phyloP scores from a whole-genome alignment of 192 early-diverging fungal genomes.

The Backusella australiensis region DNA sequence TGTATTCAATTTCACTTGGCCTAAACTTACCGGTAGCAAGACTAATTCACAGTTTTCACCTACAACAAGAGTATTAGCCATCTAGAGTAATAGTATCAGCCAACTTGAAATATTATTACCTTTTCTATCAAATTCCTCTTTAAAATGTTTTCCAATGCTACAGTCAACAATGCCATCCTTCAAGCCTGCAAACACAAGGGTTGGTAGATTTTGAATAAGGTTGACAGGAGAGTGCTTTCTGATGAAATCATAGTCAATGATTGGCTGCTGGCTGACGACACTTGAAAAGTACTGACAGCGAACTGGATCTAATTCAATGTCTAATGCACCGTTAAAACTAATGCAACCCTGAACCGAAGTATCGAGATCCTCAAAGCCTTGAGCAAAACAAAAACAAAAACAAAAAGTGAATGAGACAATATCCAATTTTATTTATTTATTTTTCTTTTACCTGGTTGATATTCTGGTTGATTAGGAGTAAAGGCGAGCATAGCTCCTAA shows the following conservation, averaged over 20 bases:
- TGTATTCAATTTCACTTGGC: neutral
- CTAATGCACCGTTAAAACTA: conserved; percentile 18
- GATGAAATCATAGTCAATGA: conserved; percentile 9
- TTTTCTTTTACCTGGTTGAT: conserved; percentile 4
- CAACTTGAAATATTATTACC: neutral
- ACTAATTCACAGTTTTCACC: neutral
- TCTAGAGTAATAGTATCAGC: neutral
- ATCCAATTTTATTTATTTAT: neutral
- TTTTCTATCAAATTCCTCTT: neutral
- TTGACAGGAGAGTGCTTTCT: conserved; percentile 11
- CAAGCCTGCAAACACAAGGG: neutral
- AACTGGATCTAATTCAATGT: neutral
- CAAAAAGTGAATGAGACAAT: neutral
- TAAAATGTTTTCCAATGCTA: conserved; percentile 6
- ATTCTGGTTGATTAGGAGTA: conserved; percentile 16
- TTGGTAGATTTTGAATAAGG: conserved; percentile 1
- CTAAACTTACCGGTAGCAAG: neutral
- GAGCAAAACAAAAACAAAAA: neutral
- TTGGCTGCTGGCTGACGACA: neutral
- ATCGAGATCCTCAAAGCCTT: conserved; percentile 23
- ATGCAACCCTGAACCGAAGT: conserved; percentile 13
- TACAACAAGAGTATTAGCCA: neutral
- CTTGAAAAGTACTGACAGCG: conserved; percentile 22
- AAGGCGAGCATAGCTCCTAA: conserved; percentile 13
- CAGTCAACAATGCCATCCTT: neutral